phyloP scores from a whole-genome alignment of 805 yeast species.

The Candida pseudofarinosa region DNA sequence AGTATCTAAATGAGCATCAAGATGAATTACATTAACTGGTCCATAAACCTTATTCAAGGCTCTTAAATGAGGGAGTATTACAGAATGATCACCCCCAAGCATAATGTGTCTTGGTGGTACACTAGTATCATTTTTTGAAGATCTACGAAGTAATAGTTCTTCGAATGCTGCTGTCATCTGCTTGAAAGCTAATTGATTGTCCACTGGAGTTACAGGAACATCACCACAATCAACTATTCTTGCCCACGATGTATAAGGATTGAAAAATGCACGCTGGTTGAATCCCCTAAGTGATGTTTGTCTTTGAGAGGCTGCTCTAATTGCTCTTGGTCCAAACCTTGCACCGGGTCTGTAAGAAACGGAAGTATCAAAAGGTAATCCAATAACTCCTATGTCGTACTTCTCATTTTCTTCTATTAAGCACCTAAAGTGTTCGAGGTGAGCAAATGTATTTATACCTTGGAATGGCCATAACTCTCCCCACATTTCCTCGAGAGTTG shows the following conservation, averaged over 20 bases:
- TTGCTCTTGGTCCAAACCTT: conserved; percentile 75
- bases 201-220: conserved; percentile 59
- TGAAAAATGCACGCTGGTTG: conserved; percentile 58
- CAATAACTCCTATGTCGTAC: conserved; percentile 70
- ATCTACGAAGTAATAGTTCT: conserved; percentile 47
- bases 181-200: conserved; percentile 46
- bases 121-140: conserved; percentile 13
- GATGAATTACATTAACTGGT: conserved; percentile 68
- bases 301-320: conserved; percentile 65
- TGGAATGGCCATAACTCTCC: conserved; percentile 70
- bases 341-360: conserved; percentile 78
- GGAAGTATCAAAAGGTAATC: conserved; percentile 84
- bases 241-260: conserved; percentile 51
- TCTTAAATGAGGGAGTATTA: conserved; percentile 68
- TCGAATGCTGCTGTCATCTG: conserved; percentile 54
- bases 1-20: conserved; percentile 84
- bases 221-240: conserved; percentile 53
- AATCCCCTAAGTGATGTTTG: conserved; percentile 68
- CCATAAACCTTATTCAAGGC: conserved; percentile 61
- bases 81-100: conserved; percentile 81
- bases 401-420: conserved; percentile 41
- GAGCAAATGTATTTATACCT: conserved; percentile 72
- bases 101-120: conserved; percentile 63
- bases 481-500: conserved; percentile 57
- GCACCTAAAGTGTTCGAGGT: conserved; percentile 59